Evolutionary conservation across 441 rosid genomes (phyloP), one percentile per base, ranked within the genome.

Genomic region (Pelargonium cotyledonis): DNA sequence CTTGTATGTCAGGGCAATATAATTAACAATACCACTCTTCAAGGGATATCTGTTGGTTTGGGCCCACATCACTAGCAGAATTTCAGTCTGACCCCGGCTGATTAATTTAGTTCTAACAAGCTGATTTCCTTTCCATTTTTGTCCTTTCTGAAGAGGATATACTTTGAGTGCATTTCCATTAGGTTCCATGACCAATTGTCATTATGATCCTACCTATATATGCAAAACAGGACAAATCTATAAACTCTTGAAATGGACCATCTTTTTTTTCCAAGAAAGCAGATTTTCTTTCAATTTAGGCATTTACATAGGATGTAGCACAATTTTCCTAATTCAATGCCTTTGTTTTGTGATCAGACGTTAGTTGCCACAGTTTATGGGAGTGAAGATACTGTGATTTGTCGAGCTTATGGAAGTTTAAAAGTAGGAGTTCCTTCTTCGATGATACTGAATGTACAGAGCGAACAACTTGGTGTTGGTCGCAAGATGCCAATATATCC

Each of bases 391-490:
- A 72, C 71, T 67, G 79, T 79, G 70, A 83, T 91, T 72, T 91
- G 95, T 80, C 87, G 83, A 83, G 96, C 96, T 43, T 68, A 76
- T 74, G 84, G 89, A 64, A 79, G 63, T 77, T 83, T 85, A n/a
- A 81, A 76, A 67, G 92, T 95, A 60, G 99, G 87, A 72, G 69
- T 91, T 79, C 99, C 97, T 75, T 75, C 92, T 73, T 77, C 81
- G 38, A 86, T 89, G 64, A 75, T 80, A 65, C 79, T 95, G 78
- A 74, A 80, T 76, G 86, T 77, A 69, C 99, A 95, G 79, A 90
- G 97, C 73, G 95, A 90, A 75, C 86, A 85, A 66, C 86, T 95
- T 80, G 91, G 88, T 70, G 86, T 90, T 72, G 88, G 94, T 44
- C 83, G 73, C 69, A 82, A 90, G 74, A 80, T 89, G 89, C 91